These are phyloP conservation scores for Scleroderma bovista DNA, from an alignment of 768 basidiomycete genomes.

Conservation along the genomic window DNA sequence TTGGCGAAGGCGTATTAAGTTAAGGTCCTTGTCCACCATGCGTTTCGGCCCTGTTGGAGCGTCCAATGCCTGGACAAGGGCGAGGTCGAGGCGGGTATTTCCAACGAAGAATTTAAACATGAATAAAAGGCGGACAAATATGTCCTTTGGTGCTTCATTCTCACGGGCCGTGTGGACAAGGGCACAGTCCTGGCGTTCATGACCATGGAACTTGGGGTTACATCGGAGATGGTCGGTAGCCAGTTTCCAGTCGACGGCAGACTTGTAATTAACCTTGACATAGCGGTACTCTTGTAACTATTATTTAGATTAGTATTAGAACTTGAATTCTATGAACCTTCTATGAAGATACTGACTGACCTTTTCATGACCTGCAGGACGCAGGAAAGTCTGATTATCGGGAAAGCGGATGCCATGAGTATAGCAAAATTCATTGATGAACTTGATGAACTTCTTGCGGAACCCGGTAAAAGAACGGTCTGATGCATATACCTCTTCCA, in stretches of 20 bases:
- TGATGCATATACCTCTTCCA: no score
- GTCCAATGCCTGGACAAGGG: not conserved
- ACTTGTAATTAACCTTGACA: conserved; percentile 25
- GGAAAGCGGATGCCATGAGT: no score
- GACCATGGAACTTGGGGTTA: not conserved
- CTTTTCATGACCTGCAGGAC: no score
- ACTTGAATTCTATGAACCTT: conserved; percentile 26
- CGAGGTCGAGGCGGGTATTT: not conserved
- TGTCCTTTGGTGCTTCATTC: not conserved
- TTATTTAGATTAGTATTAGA: not conserved
- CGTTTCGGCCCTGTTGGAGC: not conserved
- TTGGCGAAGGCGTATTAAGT: not conserved
- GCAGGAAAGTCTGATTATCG: no score
- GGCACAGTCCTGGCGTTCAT: not conserved
- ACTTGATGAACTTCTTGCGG: conserved; percentile 5
- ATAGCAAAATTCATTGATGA: conserved; percentile 14
- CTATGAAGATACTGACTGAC: no score
- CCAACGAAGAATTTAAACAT: not conserved
- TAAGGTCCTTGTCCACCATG: not conserved
- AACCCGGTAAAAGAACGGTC: no score
- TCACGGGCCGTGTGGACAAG: not conserved
- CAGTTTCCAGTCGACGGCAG: conserved; percentile 22
- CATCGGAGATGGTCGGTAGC: conserved; percentile 20
- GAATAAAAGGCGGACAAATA: not conserved
- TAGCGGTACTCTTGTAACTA: conserved; percentile 22